Percentiles rank a stretch among this genome's conserved stretches.
These are phyloP conservation scores for Russula earlei DNA, from an alignment of 768 basidiomycete species.

Conservation along the genomic window DNA sequence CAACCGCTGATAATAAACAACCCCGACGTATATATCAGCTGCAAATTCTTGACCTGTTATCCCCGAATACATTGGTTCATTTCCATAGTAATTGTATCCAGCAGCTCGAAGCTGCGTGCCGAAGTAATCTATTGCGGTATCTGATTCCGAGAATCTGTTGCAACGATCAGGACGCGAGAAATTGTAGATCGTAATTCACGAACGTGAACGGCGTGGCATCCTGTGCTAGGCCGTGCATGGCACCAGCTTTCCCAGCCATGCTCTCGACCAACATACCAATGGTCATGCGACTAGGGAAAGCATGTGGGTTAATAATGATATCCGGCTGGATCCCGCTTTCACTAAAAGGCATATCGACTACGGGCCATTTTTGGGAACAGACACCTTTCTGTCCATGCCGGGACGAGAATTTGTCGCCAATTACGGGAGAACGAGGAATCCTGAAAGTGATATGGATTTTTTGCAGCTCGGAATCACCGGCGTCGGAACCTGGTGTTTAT, in stretches of 20 bases:
- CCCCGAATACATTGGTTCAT: constrained; percentile 99
- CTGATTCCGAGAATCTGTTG: constrained; percentile 82
- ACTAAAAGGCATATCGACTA: constrained; percentile 96
- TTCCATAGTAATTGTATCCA: constrained; percentile 98
- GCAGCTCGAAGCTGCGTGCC: constrained; percentile 88
- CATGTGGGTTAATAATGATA: constrained; percentile 98
- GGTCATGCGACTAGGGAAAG: constrained; percentile 99
- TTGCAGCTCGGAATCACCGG: constrained; percentile 80
- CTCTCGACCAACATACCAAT: constrained; percentile 99
- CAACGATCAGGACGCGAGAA: constrained; percentile 1
- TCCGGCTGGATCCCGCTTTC: constrained; percentile 99
- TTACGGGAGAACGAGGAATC: constrained; percentile 90
- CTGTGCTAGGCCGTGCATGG: constrained; percentile 96
- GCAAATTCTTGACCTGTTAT: constrained; percentile 98
- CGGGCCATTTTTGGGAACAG: constrained; percentile 98
- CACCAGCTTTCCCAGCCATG: constrained; percentile 98
- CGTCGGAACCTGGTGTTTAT: constrained; percentile 56
- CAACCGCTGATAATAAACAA: constrained; percentile 97
- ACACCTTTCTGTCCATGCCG: constrained; percentile 99
- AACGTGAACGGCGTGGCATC: constrained; percentile 98
- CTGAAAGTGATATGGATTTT: constrained; percentile 91
- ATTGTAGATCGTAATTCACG: constrained; percentile 23
- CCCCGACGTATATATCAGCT: constrained; percentile 96
- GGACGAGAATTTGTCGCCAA: constrained; percentile 99
- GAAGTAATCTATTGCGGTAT: constrained; percentile 97